Conservation (phyloP, 371 early-diverging fungal genomes). For the Mortierella sp. region DNA sequence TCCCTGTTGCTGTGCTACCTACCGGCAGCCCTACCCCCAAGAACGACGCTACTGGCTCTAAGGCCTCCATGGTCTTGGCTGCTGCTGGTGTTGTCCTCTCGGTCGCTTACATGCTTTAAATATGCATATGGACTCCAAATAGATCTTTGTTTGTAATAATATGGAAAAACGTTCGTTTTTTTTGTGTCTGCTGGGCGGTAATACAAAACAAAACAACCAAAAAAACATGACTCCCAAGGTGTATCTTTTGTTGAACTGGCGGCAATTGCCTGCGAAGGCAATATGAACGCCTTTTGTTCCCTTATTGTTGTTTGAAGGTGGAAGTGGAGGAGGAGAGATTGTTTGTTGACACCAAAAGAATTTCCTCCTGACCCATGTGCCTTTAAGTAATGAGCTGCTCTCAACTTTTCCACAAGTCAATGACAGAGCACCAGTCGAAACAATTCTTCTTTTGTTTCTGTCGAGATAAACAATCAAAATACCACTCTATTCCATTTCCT, state of each 20-base stretch:
- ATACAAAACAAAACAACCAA: neutral
- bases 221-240: neutral
- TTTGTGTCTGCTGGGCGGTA: conserved; percentile 1
- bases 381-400: neutral
- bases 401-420: neutral
- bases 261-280: neutral
- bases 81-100: conserved; percentile 42
- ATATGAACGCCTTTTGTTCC: neutral
- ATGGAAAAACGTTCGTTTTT: neutral
- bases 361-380: neutral
- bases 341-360: neutral
- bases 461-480: neutral
- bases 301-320: neutral
- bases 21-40: no score
- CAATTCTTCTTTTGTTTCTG: neutral
- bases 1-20: neutral
- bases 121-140: neutral
- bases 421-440: neutral
- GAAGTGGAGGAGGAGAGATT: no score
- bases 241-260: no score
- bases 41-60: conserved; percentile 22
- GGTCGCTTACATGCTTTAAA: conserved; percentile 49
- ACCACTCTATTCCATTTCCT: neutral
- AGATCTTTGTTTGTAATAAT: neutral
- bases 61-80: conserved; percentile 37